phyloP scores from a whole-genome alignment of 1,139 yeast genomes.

The Scheffersomyces segobiensis region DNA sequence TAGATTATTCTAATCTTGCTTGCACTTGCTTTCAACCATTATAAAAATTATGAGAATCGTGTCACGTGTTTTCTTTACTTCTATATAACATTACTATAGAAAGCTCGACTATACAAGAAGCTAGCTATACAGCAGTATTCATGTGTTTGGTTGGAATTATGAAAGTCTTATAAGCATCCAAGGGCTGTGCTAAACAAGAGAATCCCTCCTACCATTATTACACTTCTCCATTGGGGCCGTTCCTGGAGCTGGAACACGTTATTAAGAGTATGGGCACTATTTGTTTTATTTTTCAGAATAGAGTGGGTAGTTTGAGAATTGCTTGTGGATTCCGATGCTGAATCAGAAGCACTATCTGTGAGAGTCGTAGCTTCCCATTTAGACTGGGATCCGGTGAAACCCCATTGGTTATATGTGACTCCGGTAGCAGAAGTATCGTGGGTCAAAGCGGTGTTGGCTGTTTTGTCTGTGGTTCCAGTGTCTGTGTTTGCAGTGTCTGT shows the following conservation, averaged over 20 bases:
- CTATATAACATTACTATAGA: not conserved
- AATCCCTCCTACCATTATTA: not conserved
- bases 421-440: slow-evolving; percentile 17
- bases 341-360: slow-evolving; percentile 4
- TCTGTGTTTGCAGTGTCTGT: slow-evolving; percentile 9
- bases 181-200: not conserved
- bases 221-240: not conserved
- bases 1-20: not conserved
- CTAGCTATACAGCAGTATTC: not conserved
- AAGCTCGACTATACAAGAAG: not conserved
- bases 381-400: slow-evolving; percentile 44
- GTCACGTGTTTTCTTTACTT: not conserved
- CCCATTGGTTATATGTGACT: slow-evolving; percentile 42
- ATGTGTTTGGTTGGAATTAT: not conserved
- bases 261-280: not conserved
- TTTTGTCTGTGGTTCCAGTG: slow-evolving; percentile 10
- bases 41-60: not conserved
- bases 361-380: slow-evolving; percentile 27
- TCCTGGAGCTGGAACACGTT: not conserved
- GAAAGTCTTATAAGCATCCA: not conserved
- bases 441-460: slow-evolving; percentile 9
- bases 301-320: slow-evolving; percentile 13
- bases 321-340: slow-evolving; percentile 11
- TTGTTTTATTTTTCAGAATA: slow-evolving; percentile 9
- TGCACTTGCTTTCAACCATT: too few species aligned